Evolutionary conservation across 78 protist genomes (phyloP).

Genomic region (Goniomonas avonlea): DNA sequence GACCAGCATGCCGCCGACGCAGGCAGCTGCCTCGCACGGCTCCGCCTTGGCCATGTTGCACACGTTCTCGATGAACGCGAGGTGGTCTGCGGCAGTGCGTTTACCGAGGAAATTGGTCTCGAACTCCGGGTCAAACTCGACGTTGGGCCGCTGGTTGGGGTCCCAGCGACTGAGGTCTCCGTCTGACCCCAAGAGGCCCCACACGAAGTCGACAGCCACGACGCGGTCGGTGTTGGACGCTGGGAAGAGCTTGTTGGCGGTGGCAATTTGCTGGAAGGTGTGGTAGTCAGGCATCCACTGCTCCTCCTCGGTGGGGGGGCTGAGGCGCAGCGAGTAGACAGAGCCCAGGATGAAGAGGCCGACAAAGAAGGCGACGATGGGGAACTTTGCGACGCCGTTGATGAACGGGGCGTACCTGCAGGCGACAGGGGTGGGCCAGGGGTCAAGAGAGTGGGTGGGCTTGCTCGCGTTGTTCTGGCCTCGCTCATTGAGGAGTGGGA

Average conservation of each 20-base stretch:
- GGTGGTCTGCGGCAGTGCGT: neutral
- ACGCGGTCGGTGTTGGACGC: neutral
- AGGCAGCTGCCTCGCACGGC: neutral
- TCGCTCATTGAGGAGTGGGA: too few relatives aligned
- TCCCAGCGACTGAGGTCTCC: neutral
- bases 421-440: too few relatives aligned
- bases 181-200: neutral
- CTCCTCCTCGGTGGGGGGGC: constrained; percentile 5
- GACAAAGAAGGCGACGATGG: too few relatives aligned
- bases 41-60: neutral
- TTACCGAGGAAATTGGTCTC: too few relatives aligned
- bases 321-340: neutral
- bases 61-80: neutral
- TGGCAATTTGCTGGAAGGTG: too few relatives aligned
- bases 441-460: too few relatives aligned
- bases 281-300: neutral
- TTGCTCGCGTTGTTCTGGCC: too few relatives aligned
- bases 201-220: neutral
- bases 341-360: too few relatives aligned
- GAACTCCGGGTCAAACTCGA: neutral
- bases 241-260: neutral
- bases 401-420: too few relatives aligned
- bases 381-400: too few relatives aligned
- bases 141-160: neutral
- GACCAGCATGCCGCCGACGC: neutral